phyloP scores from a whole-genome alignment of 805 yeast species.

The Nakazawaea peltata region DNA sequence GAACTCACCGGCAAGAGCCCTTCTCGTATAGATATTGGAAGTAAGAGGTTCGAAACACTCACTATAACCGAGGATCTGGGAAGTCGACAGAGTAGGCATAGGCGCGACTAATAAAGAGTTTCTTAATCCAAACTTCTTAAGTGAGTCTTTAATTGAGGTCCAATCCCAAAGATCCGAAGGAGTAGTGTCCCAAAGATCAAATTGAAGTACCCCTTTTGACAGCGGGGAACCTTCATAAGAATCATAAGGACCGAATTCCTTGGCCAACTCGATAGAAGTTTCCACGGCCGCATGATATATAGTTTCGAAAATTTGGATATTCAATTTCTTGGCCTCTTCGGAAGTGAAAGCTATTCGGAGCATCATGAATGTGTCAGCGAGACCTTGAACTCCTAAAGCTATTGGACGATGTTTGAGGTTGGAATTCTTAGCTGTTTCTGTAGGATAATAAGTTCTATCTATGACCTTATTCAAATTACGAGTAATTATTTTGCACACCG shows the following conservation, averaged over 20 bases:
- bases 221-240: constrained; percentile 52
- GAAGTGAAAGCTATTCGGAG: constrained; percentile 52
- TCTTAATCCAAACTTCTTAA: constrained; percentile 44
- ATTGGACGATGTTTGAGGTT: constrained; percentile 54
- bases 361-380: constrained; percentile 50
- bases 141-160: constrained; percentile 43
- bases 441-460: constrained; percentile 50
- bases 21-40: constrained; percentile 53
- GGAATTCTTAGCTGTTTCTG: constrained; percentile 43
- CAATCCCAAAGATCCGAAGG: constrained; percentile 53
- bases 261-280: constrained; percentile 47
- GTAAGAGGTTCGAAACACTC: constrained; percentile 61
- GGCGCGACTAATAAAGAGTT: constrained; percentile 57
- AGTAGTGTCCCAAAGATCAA: constrained; percentile 50
- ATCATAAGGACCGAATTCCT: constrained; percentile 41
- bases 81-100: constrained; percentile 63
- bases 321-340: constrained; percentile 45
- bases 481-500: constrained; percentile 44
- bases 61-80: constrained; percentile 53
- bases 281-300: constrained; percentile 54
- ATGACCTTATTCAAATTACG: constrained; percentile 49
- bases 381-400: constrained; percentile 58
- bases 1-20: constrained; percentile 58
- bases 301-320: constrained; percentile 54
- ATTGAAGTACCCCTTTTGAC: constrained; percentile 48